Evolutionary conservation across 176 grass and related monocot species (phyloP), one percentile per base, ranked within the genome.

Genomic region (Puya raimondii): DNA sequence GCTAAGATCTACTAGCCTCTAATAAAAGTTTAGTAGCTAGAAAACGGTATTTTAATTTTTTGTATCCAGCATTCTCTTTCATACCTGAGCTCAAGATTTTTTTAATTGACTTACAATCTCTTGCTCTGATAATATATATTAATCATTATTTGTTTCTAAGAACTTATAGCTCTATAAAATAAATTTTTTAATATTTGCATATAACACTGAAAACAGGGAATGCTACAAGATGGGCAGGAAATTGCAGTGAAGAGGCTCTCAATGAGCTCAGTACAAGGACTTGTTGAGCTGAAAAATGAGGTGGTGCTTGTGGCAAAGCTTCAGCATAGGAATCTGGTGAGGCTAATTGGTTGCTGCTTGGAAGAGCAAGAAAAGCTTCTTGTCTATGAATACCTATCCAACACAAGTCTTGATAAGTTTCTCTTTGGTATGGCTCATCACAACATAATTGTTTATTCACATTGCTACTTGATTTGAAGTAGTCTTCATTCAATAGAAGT

Each of bases 211-310:
- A 42, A 42, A 42, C 6, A 87, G 84, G 88, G 84, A 14, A 73
- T 13, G 0, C 63, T 91, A 13, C 75, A 12, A 27, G 67, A 84
- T 14, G 78, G 78, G 11, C 27, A 79, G 18, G 78, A 53, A 9
- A 87, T 87, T 47, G 88, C 88, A 7, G 88, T 91, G 64, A 91
- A 91, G 54, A 84, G 88, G 13, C 2, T 87, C 0, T 79, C 81
- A 2, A 15, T 12, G 23, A 76, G 66, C 16, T 91, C 88, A 0
- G 51, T 47, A 14, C 81, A 91, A 64, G 88, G 81, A 3, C 49
- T 57, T 1, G 8, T 54, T 23, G 71, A 91, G 48, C 71, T 87
- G 33, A 84, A 47, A 77, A 91, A 82, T 49, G 81, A 88, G 75
- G 69, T 87, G 0, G 48, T 67, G 12, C 27, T 91, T 2, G 50